Base-by-base conservation (phyloP, 73 alveolate species). In the Stentor coeruleus region DNA sequence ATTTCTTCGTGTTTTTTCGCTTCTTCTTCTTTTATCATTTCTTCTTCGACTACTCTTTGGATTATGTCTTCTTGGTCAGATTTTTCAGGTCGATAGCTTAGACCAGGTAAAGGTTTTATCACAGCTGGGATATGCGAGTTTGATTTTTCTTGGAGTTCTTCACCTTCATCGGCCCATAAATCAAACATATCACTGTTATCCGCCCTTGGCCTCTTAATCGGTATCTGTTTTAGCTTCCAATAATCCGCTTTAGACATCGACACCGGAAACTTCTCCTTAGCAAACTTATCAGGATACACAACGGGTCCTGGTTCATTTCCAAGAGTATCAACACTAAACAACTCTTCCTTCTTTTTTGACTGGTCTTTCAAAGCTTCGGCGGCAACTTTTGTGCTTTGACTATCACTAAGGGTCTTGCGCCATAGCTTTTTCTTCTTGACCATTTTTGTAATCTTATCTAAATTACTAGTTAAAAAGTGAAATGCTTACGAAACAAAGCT, bases 401-500 rank as follows among this genome's bases (percentile, higher is more conserved):
- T 66, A 31, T 20, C 79, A 20, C 15, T 26, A 14, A 31, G n/a
- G 11, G n/a, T 66, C 39, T 66, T 66, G 20, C 37, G n/a, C 40
- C 37, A 20, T 28, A 66, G 79, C 33, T 66, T 66, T 37, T 14
- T 66, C 79, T 66, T 66, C 33, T 66, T 66, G 33, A 66, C 79
- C 79, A 66, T 66, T 20, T 57, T 57, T 20, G 28, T 57, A 20
- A 57, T 57, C 73, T n/a, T n/a, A n/a, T n/a, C n/a, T n/a, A 49
- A 49, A 11, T 20, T 49, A 49, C 6, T 20, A 11, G 20, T 6
- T 49, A 28, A 81, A 39, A 59, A 55, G 79, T 88, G 33, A 92
- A 58, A 74, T 87, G 91, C 66, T 88, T 85, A 77, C 90, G 87
- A 76, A 93, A 88, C 77, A 92, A 82, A 76, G 89, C 93, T 81